Base-by-base conservation (phyloP, 768 basidiomycete species). In the Termitomyces sp. region DNA sequence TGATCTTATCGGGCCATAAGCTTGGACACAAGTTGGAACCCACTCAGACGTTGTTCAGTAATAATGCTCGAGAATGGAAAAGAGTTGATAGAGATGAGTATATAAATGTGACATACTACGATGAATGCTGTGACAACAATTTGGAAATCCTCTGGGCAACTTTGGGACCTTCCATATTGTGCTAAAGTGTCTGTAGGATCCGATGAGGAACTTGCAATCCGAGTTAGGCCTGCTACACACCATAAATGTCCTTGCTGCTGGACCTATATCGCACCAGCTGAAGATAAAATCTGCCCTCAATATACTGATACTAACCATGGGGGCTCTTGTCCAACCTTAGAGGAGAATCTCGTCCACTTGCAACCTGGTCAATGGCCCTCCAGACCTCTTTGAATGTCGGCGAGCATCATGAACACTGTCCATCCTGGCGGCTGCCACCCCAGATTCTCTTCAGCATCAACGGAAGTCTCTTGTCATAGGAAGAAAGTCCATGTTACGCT, bases 231-330 rank as follows among this genome's bases (percentile, higher is more conserved):
- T 16, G 82, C 92, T 11, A 72, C 70, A 4, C 59, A 71, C 52
- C 66, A 74, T 22, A 95, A 96, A 69, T 98, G 96, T 68, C 91
- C 94, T 24, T 81, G 95, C 16, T 98, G 96, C 70, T 97, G 95
- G 94, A 87, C 84, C 6, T 88, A 79, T 67, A 86, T 84, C 2
- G 78, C 87, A 14, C 62, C 68, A 11, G 67, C 74, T 41, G 69
- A 75, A 13, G 78, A 85, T n/a, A 66, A 68, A 10, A 69, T 95
- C 11, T 96, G 94, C 70, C 58, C 58, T 20, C 79, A 94, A 62
- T 97, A 94, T 59, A 62, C 54, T 40, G 62, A 61, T 10, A 72
- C 72, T 24, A 40, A 24, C 14, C 45, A 24, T 24, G 33, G 49
- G 22, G 36, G 22, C 33, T 46, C 22, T 24, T 24, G 33, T 9